Base-by-base conservation (phyloP, 352 stramenopile species). In the Pythium diclinum region DNA sequence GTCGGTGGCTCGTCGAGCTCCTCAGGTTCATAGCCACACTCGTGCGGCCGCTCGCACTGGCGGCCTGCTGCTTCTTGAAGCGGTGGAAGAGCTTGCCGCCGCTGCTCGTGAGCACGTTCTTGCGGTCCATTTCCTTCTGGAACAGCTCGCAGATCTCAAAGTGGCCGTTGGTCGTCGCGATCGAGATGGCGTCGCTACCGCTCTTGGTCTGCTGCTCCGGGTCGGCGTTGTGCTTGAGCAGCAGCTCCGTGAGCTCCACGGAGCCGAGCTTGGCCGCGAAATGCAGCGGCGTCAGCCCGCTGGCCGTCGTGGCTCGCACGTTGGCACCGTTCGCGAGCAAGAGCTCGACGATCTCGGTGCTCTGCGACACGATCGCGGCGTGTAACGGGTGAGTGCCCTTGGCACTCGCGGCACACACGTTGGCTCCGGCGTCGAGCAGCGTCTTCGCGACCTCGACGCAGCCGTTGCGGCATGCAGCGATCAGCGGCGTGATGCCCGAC, bases 171-270 rank as follows among this genome's bases (percentile, higher is more conserved):
- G 77, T 76, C 25, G 81, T 68, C 2, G 84, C 84, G 58, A 92
- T 91, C 81, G 85, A 84, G 55, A 91, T 73, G 3, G 80, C 81
- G 49, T 92, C 81, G 64, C 81, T 92, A 66, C 87, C 80, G 67
- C 86, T 88, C 67, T 85, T 88, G 62, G 84, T 91, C 63, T 78
- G 78, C 57, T 86, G 85, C 61, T 83, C 70, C 0, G 76, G 79
- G 63, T 91, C 79, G 1, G 82, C 84, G 51, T 86, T 58, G 65
- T 89, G 76, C n/a, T 78, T 73, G 44, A 93, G 56, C 53, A 93
- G 56, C 33, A 85, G 81, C 67, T 89, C 75, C 6, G 78, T 81
- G 32, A 90, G 81, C 44, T 74, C 77, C 11, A 88, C 33, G 6
- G 74, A 81, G 3, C 81, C 83, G 40, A 91, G 65, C 47, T 89